phyloP scores from a whole-genome alignment of 768 basidiomycete species.

The Russula emetica region DNA sequence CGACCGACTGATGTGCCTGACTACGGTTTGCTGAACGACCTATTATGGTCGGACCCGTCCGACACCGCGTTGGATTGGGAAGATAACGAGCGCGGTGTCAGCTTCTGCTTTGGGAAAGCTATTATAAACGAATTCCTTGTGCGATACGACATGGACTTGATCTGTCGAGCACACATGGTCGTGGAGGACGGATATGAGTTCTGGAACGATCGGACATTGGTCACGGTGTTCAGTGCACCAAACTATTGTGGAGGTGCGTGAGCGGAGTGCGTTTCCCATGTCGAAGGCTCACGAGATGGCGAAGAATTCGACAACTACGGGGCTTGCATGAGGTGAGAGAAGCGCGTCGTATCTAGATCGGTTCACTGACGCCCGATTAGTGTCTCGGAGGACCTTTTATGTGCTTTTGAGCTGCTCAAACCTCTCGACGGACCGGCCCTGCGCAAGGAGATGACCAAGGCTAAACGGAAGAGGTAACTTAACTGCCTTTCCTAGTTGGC shows the following conservation, averaged over 20 bases:
- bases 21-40: conserved; percentile 93
- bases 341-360: neutral
- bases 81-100: conserved; percentile 98
- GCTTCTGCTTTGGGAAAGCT: conserved; percentile 97
- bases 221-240: conserved; percentile 98
- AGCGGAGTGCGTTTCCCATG: conserved; percentile 12
- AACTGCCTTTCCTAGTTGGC: neutral
- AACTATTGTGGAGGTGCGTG: conserved; percentile 91
- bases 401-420: conserved; percentile 96
- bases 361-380: conserved; percentile 37
- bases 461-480: conserved; percentile 88
- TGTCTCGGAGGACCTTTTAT: conserved; percentile 94
- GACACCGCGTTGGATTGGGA: conserved; percentile 99
- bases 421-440: conserved; percentile 91
- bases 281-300: conserved; percentile 26
- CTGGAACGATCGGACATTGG: conserved; percentile 97
- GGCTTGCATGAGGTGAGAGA: conserved; percentile 83
- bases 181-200: conserved; percentile 99
- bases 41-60: conserved; percentile 97
- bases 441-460: conserved; percentile 98
- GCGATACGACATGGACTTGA: conserved; percentile 97
- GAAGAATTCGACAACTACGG: conserved; percentile 94
- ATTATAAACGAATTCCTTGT: conserved; percentile 95
- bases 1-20: conserved; percentile 98
- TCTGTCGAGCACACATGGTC: conserved; percentile 99